phyloP scores from a whole-genome alignment of 768 basidiomycete genomes.

The Phylloporus scabripes region DNA sequence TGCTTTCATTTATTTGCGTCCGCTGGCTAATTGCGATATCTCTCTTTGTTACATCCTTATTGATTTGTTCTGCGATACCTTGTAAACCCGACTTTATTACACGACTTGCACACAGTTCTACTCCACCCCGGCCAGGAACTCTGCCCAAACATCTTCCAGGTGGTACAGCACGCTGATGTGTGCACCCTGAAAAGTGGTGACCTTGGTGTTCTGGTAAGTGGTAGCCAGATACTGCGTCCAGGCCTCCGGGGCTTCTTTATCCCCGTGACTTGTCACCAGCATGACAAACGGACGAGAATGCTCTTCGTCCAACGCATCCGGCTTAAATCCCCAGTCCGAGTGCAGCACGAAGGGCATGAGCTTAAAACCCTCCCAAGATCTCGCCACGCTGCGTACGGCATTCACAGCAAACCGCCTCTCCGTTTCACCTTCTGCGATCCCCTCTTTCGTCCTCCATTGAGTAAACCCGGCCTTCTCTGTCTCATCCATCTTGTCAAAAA shows the following conservation, averaged over 20 bases:
- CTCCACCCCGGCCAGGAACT: conserved; percentile 20
- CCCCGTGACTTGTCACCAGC: conserved; percentile 39
- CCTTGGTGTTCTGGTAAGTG: conserved; percentile 39
- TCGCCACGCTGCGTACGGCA: conserved; percentile 42
- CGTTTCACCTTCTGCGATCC: conserved; percentile 39
- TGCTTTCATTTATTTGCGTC: conserved; percentile 27
- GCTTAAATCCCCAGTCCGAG: conserved; percentile 47
- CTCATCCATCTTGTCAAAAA: conserved; percentile 40
- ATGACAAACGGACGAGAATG: conserved; percentile 43
- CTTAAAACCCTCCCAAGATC: conserved; percentile 49
- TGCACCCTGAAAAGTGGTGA: conserved; percentile 42
- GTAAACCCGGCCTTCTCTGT: conserved; percentile 30
- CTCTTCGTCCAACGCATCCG: conserved; percentile 39
- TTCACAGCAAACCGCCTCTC: conserved; percentile 39
- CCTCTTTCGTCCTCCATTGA: conserved; percentile 39
- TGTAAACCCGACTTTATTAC: conserved; percentile 1
- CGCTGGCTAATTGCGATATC: conserved; percentile 15
- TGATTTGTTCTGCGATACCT: conserved; percentile 23
- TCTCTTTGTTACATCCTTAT: conserved; percentile 5
- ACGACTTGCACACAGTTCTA: conserved; percentile 2
- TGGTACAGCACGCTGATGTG: conserved; percentile 44
- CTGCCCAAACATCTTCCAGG: conserved; percentile 43
- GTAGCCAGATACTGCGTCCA: conserved; percentile 48
- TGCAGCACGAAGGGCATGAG: conserved; percentile 39
- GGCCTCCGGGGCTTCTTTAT: conserved; percentile 36